Evolutionary conservation across 2,329 filamentous ascomycete genomes (phyloP).

Genomic region (Curvularia hawaiiensis): DNA sequence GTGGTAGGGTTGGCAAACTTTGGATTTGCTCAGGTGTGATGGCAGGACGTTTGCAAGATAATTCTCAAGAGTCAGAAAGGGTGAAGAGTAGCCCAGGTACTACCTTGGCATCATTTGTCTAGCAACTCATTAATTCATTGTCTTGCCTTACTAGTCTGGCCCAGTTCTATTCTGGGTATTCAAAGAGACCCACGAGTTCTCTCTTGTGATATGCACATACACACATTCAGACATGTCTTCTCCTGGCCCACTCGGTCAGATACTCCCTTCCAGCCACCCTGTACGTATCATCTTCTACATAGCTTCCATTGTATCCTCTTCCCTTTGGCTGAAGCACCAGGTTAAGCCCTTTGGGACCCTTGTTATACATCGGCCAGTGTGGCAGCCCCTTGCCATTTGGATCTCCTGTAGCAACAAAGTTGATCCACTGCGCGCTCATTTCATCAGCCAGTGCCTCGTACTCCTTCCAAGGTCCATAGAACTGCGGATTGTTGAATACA

Average conservation of each 20-base stretch:
- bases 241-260: conserved; percentile 43
- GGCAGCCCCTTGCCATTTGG: conserved; percentile 45
- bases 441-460: conserved; percentile 50
- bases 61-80: not conserved
- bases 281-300: conserved; percentile 51
- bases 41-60: not conserved
- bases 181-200: not conserved
- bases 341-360: conserved; percentile 46
- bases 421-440: conserved; percentile 54
- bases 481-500: conserved; percentile 52
- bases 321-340: conserved; percentile 54
- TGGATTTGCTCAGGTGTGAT: not conserved
- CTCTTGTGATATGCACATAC: not conserved
- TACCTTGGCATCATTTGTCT: not conserved
- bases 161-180: not conserved
- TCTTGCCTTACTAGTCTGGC: not conserved
- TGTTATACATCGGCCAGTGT: conserved; percentile 51
- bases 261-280: conserved; percentile 51
- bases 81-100: not conserved
- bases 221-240: conserved; percentile 41
- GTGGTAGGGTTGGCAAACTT: not conserved
- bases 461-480: conserved; percentile 45
- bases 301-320: conserved; percentile 49
- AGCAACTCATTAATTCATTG: not conserved
- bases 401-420: conserved; percentile 49